Evolutionary conservation across 306 rosid species (phyloP).

Genomic region (Quercus mongolica): DNA sequence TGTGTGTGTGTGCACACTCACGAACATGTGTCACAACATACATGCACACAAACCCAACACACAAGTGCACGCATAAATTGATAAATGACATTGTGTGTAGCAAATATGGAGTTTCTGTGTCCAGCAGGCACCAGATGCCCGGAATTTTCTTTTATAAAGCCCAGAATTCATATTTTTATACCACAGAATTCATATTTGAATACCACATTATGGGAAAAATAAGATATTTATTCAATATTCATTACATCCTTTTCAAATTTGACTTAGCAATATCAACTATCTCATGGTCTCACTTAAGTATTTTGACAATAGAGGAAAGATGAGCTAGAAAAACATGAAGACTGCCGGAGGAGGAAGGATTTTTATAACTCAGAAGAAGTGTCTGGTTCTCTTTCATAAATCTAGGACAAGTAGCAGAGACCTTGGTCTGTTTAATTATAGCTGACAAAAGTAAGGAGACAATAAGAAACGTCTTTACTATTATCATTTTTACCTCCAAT

Average conservation of each 20-base stretch:
- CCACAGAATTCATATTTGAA: background rate
- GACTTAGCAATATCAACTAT: background rate
- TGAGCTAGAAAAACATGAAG: background rate
- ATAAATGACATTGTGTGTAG: background rate
- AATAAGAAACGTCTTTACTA: background rate
- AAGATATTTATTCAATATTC: background rate
- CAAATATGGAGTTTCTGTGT: background rate
- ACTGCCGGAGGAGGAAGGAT: background rate
- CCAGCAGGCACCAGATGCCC: background rate
- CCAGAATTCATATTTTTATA: background rate
- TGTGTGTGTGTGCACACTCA: background rate
- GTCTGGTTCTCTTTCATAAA: background rate
- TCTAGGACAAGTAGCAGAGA: background rate
- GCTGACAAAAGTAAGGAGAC: background rate
- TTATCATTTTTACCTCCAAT: conserved; percentile 64
- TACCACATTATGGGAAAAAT: background rate
- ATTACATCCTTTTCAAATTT: background rate
- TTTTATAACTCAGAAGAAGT: background rate
- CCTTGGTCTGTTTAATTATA: background rate
- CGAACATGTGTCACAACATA: background rate
- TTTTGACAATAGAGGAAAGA: background rate
- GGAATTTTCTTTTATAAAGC: no score
- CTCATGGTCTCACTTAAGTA: background rate
- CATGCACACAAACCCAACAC: background rate
- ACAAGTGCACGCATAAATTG: background rate